Evolutionary conservation across 106 monocot species (phyloP).

Genomic region (Acanthochlamys bracteata): DNA sequence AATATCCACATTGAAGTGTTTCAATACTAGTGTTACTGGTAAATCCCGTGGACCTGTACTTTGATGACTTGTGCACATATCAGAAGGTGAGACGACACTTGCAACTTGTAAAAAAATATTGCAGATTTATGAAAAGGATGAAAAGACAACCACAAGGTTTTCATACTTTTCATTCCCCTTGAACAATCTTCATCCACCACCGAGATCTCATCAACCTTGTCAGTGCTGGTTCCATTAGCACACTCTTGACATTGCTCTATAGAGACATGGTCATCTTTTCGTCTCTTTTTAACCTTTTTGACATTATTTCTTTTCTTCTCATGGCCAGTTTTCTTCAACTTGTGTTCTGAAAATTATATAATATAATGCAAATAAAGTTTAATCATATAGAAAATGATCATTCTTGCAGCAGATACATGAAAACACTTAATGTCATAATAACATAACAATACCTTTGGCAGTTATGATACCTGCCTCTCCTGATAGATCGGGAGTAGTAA

Average conservation of each 20-base stretch:
- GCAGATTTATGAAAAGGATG: not conserved
- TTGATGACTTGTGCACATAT: no score
- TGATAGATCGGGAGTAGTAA: not conserved
- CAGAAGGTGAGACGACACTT: no score
- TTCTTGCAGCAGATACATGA: not conserved
- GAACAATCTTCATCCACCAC: constrained; percentile 32
- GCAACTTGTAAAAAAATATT: no score
- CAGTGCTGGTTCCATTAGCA: constrained; percentile 4
- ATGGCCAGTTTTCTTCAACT: not conserved
- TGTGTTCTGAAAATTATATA: constrained; percentile 1
- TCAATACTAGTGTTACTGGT: no score
- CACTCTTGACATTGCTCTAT: not conserved
- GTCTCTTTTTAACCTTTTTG: constrained; percentile 14
- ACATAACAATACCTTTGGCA: not conserved
- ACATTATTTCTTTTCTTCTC: constrained; percentile 11
- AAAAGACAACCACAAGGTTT: not conserved
- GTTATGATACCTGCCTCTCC: not conserved
- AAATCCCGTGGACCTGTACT: no score
- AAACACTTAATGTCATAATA: not conserved
- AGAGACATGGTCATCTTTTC: constrained; percentile 1
- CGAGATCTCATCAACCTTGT: constrained; percentile 18
- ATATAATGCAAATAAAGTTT: not conserved
- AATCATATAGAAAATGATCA: not conserved
- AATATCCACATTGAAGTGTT: no score
- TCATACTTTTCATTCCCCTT: constrained; percentile 41